Base-by-base conservation (phyloP, 106 monocot species). In the Cymbidium sinense region DNA sequence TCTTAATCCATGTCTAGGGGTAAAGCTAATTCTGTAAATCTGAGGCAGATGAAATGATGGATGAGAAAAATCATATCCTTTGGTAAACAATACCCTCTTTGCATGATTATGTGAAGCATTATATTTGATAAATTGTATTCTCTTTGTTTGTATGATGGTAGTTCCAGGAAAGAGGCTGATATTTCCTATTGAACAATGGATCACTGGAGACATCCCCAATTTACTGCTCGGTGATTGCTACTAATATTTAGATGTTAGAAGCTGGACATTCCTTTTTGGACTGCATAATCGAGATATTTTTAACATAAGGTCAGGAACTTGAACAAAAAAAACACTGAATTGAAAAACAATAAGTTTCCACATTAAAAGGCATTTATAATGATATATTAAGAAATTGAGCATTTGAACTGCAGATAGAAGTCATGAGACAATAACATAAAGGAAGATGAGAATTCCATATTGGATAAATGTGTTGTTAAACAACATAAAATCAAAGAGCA, bases 101-200 rank as follows among this genome's bases (percentile, higher is more conserved):
- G 61, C 44, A 43, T 77, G 81, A 72, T 78, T 86, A 70, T 67
- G 82, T 55, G 58, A 73, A 82, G 61, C 72, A 77, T 44, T 77
- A 69, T 64, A 81, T 77, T 79, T 82, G 73, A 82, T 50, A 67
- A 86, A 43, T 33, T 87, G 82, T 47, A 85, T 75, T n/a, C 85
- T 88, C 47, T 77, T 90, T 75, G 80, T 83, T n/a, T 80, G 73
- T 29, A 67, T 77, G 70, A 87, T 85, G 30, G 73, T 81, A 29
- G 86, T 54, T 77, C 88, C 34, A 80, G 91, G 85, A 70, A 94
- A 79, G 39, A 90, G 75, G 79, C 77, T 84, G 77, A 92, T 81
- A 81, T 82, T 87, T 77, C 92, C 90, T 25, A 81, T 79, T 37
- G 92, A 90, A 77, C 89, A 94, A 78, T 90, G 87, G 70, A 92